Evolutionary conservation across 805 yeast species (phyloP).

Genomic region (Huiozyma naganishii): DNA sequence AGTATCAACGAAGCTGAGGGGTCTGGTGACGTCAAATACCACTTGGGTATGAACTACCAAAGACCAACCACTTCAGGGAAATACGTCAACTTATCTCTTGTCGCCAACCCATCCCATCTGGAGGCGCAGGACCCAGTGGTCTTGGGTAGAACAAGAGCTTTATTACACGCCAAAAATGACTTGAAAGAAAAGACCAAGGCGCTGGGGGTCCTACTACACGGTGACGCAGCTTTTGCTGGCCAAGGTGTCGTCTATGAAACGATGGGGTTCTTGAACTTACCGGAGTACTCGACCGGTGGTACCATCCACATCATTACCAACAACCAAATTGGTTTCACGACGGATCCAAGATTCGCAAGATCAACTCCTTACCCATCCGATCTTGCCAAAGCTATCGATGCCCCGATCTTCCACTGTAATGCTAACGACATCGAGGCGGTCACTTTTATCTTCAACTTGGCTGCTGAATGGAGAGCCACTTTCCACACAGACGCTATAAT

Average conservation of each 20-base stretch:
- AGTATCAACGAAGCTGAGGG: slow-evolving; percentile 73
- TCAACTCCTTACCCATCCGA: slow-evolving; percentile 98
- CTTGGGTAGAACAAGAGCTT: slow-evolving; percentile 93
- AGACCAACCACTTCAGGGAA: slow-evolving; percentile 99
- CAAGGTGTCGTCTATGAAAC: slow-evolving; percentile 99
- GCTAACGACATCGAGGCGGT: slow-evolving; percentile 96
- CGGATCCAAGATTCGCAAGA: slow-evolving; percentile 95
- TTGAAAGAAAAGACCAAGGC: slow-evolving; percentile 77
- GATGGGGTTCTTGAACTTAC: slow-evolving; percentile 84
- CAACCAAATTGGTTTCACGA: slow-evolving; percentile 98
- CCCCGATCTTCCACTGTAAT: slow-evolving; percentile 98
- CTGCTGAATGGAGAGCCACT: slow-evolving; percentile 96
- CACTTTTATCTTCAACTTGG: slow-evolving; percentile 83
- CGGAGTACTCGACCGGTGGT: slow-evolving; percentile 97
- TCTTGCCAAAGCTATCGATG: slow-evolving; percentile 90
- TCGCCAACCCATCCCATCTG: slow-evolving; percentile 97
- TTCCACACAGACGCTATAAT: slow-evolving; percentile 95
- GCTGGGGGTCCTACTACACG: slow-evolving; percentile 85
- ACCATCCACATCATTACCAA: slow-evolving; percentile 91
- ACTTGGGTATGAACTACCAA: slow-evolving; percentile 97
- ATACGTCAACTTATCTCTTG: slow-evolving; percentile 87
- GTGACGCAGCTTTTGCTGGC: slow-evolving; percentile 98
- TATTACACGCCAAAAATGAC: slow-evolving; percentile 84
- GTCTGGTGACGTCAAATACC: slow-evolving; percentile 98
- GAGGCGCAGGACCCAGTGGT: slow-evolving; percentile 99